phyloP scores from a whole-genome alignment of 2,329 filamentous ascomycete species.

The Paramyrothecium sp. region DNA sequence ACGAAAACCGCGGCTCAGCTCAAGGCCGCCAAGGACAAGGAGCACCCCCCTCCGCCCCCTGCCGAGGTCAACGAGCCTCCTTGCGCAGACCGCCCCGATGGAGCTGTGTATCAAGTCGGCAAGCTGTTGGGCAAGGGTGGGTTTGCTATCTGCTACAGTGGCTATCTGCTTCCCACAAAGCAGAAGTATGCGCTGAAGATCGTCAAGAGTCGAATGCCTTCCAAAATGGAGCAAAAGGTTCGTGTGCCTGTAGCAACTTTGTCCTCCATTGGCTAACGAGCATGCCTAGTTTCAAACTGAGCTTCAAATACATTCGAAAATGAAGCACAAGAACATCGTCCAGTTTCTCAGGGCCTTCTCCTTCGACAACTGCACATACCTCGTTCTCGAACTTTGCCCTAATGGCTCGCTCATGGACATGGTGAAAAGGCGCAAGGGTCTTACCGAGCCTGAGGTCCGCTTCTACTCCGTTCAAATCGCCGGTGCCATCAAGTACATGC shows the following conservation, averaged over 20 bases:
- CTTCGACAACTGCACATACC: conserved; percentile 84
- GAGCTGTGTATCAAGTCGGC: conserved; percentile 71
- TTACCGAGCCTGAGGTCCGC: conserved; percentile 91
- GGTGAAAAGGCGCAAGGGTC: conserved; percentile 85
- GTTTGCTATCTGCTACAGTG: conserved; percentile 79
- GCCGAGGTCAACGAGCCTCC: conserved; percentile 59
- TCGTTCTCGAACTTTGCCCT: conserved; percentile 89
- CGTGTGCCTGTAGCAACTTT: conserved; percentile 7
- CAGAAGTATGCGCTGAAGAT: conserved; percentile 77
- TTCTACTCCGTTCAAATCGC: conserved; percentile 94
- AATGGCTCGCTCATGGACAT: conserved; percentile 98
- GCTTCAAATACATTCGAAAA: conserved; percentile 97
- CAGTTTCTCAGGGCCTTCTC: conserved; percentile 94
- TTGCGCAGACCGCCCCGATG: conserved; percentile 66
- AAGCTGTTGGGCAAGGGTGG: conserved; percentile 77
- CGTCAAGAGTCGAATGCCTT: conserved; percentile 78
- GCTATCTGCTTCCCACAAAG: conserved; percentile 63
- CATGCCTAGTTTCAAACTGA: conserved; percentile 67
- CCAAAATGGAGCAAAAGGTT: conserved; percentile 84
- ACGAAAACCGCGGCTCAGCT: conserved; percentile 50
- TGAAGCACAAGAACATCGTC: conserved; percentile 93
- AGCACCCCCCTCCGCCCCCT: conserved; percentile 65
- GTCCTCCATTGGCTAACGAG: conserved; percentile 11
- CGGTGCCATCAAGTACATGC: conserved; percentile 97
- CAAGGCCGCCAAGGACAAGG: conserved; percentile 61